These are phyloP conservation scores for Miscanthus sacchariflorus DNA, from an alignment of 202 grass and related monocot species.

Conservation along the genomic window DNA sequence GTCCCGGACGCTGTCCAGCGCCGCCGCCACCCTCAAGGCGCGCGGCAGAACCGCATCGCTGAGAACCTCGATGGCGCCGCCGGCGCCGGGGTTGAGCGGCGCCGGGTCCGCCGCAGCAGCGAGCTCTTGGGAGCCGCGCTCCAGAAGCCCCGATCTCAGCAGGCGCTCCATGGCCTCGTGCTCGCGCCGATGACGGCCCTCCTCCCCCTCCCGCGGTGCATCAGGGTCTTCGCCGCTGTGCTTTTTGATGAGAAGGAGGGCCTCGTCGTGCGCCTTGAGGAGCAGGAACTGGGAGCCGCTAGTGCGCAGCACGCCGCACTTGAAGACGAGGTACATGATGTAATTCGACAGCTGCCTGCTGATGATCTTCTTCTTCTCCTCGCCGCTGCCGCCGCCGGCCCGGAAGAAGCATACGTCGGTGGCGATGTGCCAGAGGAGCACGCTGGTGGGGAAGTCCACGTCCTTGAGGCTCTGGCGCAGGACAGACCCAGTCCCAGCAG, in stretches of 20 bases:
- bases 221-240: too few species aligned
- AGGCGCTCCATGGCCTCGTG: neutral
- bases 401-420: constrained; percentile 36
- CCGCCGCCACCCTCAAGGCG: constrained; percentile 36
- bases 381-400: neutral
- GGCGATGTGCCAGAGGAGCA: constrained; percentile 53
- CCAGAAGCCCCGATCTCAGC: neutral
- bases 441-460: constrained; percentile 46
- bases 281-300: constrained; percentile 40
- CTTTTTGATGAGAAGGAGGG: neutral
- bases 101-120: neutral
- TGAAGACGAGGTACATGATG: constrained; percentile 44
- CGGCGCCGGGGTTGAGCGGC: neutral
- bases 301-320: constrained; percentile 29
- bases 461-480: constrained; percentile 25
- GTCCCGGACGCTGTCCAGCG: constrained; percentile 9
- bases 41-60: constrained; percentile 22
- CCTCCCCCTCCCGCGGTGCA: neutral
- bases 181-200: neutral
- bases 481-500: neutral
- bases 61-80: constrained; percentile 19
- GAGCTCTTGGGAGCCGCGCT: neutral
- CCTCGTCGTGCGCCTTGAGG: constrained; percentile 17
- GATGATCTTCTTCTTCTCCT: neutral
- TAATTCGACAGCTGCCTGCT: constrained; percentile 32